Conservation (phyloP, 2,329 filamentous ascomycete species). For the Colletotrichum sp. region DNA sequence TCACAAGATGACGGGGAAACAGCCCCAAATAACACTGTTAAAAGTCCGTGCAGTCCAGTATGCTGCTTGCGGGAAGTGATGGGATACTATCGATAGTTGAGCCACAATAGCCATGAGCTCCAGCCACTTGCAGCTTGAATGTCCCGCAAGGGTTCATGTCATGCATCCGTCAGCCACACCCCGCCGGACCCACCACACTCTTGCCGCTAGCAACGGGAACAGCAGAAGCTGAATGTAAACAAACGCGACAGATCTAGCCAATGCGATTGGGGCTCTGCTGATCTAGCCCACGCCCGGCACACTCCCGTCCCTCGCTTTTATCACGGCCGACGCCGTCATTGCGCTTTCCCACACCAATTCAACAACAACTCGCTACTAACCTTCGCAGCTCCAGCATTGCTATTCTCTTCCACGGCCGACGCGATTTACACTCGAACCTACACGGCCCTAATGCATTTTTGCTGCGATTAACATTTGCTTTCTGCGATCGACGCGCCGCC, state of each 20-base stretch:
- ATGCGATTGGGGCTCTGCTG: background rate
- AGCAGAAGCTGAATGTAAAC: constrained; percentile 22
- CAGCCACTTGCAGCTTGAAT: background rate
- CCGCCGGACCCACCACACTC: constrained; percentile 22
- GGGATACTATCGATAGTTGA: background rate
- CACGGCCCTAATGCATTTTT: constrained; percentile 12
- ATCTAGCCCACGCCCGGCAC: background rate
- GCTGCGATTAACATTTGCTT: constrained; percentile 10
- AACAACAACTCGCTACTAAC: background rate
- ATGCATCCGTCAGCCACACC: background rate
- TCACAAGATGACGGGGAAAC: background rate
- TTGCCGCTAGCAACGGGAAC: constrained; percentile 16
- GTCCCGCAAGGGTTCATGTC: background rate
- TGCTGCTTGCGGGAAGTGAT: background rate
- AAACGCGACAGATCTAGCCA: constrained; percentile 20
- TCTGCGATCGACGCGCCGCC: constrained; percentile 16
- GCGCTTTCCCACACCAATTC: background rate
- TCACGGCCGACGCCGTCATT: background rate
- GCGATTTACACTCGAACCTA: background rate
- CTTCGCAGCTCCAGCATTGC: background rate
- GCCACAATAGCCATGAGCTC: background rate
- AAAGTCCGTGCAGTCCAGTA: background rate
- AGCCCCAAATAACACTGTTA: background rate
- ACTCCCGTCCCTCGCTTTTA: background rate
- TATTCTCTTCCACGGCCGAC: background rate